Base-by-base conservation (phyloP, 2,329 filamentous ascomycete species). In the Paecilomyces dactylethromorphus region DNA sequence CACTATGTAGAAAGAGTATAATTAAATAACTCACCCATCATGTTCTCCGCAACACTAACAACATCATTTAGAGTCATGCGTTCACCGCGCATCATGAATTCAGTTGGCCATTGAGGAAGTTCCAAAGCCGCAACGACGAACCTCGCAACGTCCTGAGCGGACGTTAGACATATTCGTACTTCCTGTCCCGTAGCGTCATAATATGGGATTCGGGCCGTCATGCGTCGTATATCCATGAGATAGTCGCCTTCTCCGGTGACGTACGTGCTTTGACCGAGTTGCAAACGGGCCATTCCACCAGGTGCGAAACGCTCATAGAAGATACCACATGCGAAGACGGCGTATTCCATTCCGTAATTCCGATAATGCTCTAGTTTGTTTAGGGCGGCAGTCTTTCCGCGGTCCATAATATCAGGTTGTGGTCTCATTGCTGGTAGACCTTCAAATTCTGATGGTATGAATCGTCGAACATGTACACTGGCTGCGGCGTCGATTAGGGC, bases 361-460 rank as follows among this genome's bases (percentile, higher is more conserved):
- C 64, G 61, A 70, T 84, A 86, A 54, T 84, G 78, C 54, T 81
- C 78, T 3, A 90, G 74, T 15, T 82, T 77, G 1, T 78, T 76
- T 5, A 87, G 75, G 1, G 86, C 86, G n/a, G 79, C 77, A 11
- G 77, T 76, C 22, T 82, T 84, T 21, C 81, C 82, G 53, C 83
- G 83, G 69, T 90, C 86, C 24, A 90, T 75, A 1, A 84, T 80
- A 59, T 88, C 86, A 58, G 79, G 75, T 4, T 76, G 66, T 1
- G 82, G 80, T 54, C 87, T 79, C 52, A 82, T 78, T 18, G 74
- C 72, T 15, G 88, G 78, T 32, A 78, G 78, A 1, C 89, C 89
- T 74, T 91, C 87, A 65, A 91, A 92, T 65, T 91, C 89, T 6
- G 88, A 87, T 1, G 89, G 88, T 3, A 90, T 85, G 67, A 92